Percentiles rank a stretch among this genome's conserved stretches.
phyloP scores from a whole-genome alignment of 495 filamentous ascomycete species.

The Daldinia vernicosa region DNA sequence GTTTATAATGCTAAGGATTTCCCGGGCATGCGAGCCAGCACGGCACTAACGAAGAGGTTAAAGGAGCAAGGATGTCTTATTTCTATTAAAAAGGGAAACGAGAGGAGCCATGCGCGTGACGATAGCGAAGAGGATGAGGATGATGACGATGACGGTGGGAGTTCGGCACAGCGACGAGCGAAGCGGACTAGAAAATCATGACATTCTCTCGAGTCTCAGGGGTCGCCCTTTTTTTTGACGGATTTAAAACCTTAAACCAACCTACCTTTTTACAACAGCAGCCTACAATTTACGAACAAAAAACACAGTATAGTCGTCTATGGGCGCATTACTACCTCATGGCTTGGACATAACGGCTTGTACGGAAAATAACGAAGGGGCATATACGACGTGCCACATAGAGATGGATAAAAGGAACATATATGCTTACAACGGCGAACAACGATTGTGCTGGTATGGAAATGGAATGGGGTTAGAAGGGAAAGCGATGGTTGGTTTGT shows the following conservation, averaged over 20 bases:
- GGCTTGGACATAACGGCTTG: conserved; percentile 32
- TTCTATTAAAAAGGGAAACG: conserved; percentile 84
- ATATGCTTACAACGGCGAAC: conserved; percentile 18
- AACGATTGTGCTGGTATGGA: conserved; percentile 13
- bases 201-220: conserved; percentile 5
- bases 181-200: conserved; percentile 42
- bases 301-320: conserved; percentile 4
- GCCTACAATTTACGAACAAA: conserved; percentile 17
- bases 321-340: conserved; percentile 9
- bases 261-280: conserved; percentile 17
- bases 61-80: conserved; percentile 81
- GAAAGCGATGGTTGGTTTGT: conserved; percentile 3
- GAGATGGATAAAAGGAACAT: conserved; percentile 16
- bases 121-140: conserved; percentile 61
- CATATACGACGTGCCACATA: conserved; percentile 33
- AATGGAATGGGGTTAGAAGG: conserved; percentile 6
- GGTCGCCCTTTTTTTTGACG: neutral
- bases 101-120: conserved; percentile 59
- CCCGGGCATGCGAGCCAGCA: conserved; percentile 86
- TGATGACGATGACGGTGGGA: conserved; percentile 48
- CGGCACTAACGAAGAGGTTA: conserved; percentile 70
- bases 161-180: conserved; percentile 25
- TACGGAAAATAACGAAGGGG: conserved; percentile 29
- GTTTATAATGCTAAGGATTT: conserved; percentile 98
- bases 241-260: neutral